Evolutionary conservation across 139 green algal species (phyloP), one percentile per base, ranked within the genome.

Genomic region (Asterochloris erici): DNA sequence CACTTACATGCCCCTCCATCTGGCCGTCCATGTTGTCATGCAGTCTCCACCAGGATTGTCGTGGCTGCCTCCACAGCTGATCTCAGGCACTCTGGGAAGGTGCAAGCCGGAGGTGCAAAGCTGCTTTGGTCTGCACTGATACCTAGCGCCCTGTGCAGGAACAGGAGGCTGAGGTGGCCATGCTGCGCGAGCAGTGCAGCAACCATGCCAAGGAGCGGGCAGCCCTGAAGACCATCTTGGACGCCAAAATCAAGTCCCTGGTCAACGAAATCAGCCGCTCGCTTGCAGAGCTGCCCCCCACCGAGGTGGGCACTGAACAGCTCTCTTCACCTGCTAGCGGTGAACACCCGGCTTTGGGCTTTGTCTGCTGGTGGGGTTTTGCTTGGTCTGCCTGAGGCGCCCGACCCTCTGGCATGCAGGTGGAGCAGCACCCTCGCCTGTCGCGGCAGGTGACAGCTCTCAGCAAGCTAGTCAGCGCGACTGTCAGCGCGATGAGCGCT

Each of bases 151-250:
- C 19, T 11, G 14, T 80, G 11, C 26, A 81, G 77, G n/a, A 81
- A 63, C 63, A 81, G 27, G 54, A 68, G 54, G 26, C 54, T 26
- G 79, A 90, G 77, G 38, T 87, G 68, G 75, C 74, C 14, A 70
- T 70, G 71, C 73, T 91, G 26, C 68, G 74, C 26, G 81, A 85
- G 70, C 86, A 87, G 77, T 76, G 86, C 16, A 81, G 73, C 27
- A 87, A 84, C 74, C 70, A 82, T 17, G 82, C 84, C 62, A 93
- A 93, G 81, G 93, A 96, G 86, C 88, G 92, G 0, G 87, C 85
- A 14, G 93, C 93, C 14, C 85, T 97, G 71, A 91, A 92, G 38
- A 92, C 92, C 64, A 98, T 98, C 81, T 84, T 97, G 54, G 89
- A 96, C 61, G 87, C 83, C 82, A 95, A 95, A 85, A 90, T 96